Evolutionary conservation across 176 grass and related monocot species (phyloP), one percentile per base, ranked within the genome.

Genomic region (Ananas comosus): DNA sequence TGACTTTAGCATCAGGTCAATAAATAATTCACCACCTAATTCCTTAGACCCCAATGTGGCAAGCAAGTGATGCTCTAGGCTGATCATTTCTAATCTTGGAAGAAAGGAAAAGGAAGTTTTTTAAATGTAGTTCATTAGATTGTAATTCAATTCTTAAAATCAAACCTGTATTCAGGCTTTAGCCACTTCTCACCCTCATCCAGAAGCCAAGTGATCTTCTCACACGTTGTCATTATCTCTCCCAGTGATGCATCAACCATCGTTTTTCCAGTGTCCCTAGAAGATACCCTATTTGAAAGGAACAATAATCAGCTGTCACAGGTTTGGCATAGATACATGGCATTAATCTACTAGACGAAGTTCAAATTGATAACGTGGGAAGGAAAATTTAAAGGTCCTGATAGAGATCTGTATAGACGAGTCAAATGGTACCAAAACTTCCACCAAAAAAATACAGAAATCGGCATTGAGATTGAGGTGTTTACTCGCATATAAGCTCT

Each of bases 171-270:
- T 87, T 99, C 94, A 80, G 94, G 94, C 73, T 99, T 99, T 71
- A 99, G 68, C 94, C 94, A 99, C 74, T 86, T 99, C 77, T 99
- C 94, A 47, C 94, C 94, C 85, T 99, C 94, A 68, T 92, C 94
- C 22, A 99, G 74, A 88, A 99, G 94, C 94, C 94, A 99, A 51
- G 79, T 88, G 64, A 99, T 99, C 80, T 99, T 99, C 85, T 99
- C 94, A 75, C 94, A 99, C 16, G 94, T 99, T 59, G 94, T 99
- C 94, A 99, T 99, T 76, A 99, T 99, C 74, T 99, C 94, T 14
- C 94, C 89, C 69, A 99, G 71, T 69, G 94, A 99, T 80, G 94
- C 94, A 66, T 99, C 94, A 51, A 99, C 84, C 94, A 99, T 93
- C 74, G 89, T 99, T 65, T 99, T 99, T 63, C 94, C 89, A n/a